Percentiles rank a stretch among this genome's conserved stretches.
Evolutionary conservation across 2,329 filamentous ascomycete species (phyloP).

Genomic region (Dothideomycetes sp.): DNA sequence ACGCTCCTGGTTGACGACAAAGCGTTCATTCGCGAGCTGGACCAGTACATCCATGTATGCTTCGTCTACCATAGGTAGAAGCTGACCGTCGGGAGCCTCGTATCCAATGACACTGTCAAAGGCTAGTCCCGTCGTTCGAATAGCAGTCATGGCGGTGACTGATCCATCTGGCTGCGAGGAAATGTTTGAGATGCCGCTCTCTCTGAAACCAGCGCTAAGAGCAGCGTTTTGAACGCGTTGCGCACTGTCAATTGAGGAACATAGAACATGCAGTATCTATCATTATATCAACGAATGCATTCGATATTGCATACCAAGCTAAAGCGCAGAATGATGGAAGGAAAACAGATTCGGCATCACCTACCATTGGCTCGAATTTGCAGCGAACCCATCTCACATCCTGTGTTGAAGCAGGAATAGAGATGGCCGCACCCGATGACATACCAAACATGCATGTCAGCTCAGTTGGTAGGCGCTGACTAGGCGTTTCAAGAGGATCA

Average conservation of each 20-base stretch:
- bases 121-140: slow-evolving; percentile 71
- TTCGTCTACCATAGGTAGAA: slow-evolving; percentile 49
- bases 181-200: slow-evolving; percentile 72
- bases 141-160: slow-evolving; percentile 63
- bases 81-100: slow-evolving; percentile 27
- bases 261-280: slow-evolving; percentile 80
- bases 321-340: slow-evolving; percentile 1
- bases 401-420: neutral
- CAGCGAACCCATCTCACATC: slow-evolving; percentile 51
- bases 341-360: slow-evolving; percentile 18
- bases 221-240: slow-evolving; percentile 66
- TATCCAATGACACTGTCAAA: slow-evolving; percentile 73
- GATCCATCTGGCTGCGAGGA: slow-evolving; percentile 25
- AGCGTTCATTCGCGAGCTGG: slow-evolving; percentile 62
- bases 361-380: slow-evolving; percentile 91
- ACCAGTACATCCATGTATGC: slow-evolving; percentile 58
- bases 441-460: slow-evolving; percentile 3
- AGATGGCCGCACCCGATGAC: neutral
- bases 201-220: slow-evolving; percentile 73
- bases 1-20: slow-evolving; percentile 55
- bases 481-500: slow-evolving; percentile 20
- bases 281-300: slow-evolving; percentile 16
- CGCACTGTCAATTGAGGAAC: slow-evolving; percentile 63
- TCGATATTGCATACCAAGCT: slow-evolving; percentile 1
- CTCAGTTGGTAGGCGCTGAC: neutral